These are phyloP conservation scores for Tagetes patula DNA, from an alignment of 129 eudicot species.

Conservation along the genomic window DNA sequence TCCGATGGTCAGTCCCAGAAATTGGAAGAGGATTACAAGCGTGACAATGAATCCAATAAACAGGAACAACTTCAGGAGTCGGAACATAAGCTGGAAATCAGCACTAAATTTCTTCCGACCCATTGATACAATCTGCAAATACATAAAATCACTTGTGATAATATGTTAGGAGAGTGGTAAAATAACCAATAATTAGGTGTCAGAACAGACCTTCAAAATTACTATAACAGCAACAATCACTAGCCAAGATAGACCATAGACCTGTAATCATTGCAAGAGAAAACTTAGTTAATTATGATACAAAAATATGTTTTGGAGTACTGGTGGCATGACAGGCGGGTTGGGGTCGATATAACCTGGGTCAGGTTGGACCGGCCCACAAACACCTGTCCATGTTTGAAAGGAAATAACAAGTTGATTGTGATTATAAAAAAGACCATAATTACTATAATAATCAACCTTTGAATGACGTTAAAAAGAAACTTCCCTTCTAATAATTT, in stretches of 20 bases:
- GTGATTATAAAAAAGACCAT: slow-evolving; percentile 1
- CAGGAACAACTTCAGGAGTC: slow-evolving; percentile 76
- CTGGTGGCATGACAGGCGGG: slow-evolving; percentile 4
- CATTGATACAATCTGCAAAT: slow-evolving; percentile 78
- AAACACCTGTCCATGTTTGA: not conserved
- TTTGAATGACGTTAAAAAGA: not conserved
- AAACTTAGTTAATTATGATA: not conserved
- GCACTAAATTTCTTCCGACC: slow-evolving; percentile 96
- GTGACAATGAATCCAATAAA: slow-evolving; percentile 65
- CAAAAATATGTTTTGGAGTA: slow-evolving; percentile 10
- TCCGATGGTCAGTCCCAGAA: slow-evolving; percentile 77
- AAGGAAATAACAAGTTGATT: not conserved
- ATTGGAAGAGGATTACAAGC: slow-evolving; percentile 52
- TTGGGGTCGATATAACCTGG: not conserved
- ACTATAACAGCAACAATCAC: slow-evolving; percentile 79
- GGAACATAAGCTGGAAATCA: slow-evolving; percentile 95
- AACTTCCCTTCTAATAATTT: not conserved
- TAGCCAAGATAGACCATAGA: slow-evolving; percentile 94
- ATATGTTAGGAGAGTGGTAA: not conserved
- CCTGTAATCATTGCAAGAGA: slow-evolving; percentile 50
- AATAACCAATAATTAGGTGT: slow-evolving; percentile 7
- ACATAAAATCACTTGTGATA: slow-evolving; percentile 10
- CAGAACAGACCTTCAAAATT: slow-evolving; percentile 65
- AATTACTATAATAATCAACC: not conserved
- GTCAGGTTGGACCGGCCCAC: not conserved